A percentile compares a stretch with the other conserved stretches of the same genome.
These are phyloP conservation scores for Rutidosis leptorrhynchoides DNA, from an alignment of 129 eudicot species.

Conservation along the genomic window DNA sequence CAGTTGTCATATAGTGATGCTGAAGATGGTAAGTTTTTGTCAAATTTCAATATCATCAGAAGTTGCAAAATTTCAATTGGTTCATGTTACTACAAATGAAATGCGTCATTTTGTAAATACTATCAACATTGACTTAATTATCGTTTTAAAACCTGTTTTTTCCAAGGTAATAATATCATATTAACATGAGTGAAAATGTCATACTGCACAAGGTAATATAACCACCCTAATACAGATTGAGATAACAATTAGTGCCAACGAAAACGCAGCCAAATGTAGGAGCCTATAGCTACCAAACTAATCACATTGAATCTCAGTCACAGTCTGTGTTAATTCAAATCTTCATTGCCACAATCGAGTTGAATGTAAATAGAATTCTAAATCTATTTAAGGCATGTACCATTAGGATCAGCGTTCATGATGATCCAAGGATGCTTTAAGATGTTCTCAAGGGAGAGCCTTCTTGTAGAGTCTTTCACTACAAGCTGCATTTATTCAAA, in stretches of 20 bases:
- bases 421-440: conserved; percentile 89
- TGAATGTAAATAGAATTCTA: not conserved
- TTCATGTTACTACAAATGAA: not conserved
- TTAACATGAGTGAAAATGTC: not conserved
- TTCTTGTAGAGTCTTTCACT: conserved; percentile 80
- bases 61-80: not conserved
- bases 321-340: conserved; percentile 4
- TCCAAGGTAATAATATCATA: not conserved
- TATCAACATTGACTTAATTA: not conserved
- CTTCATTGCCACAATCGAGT: not conserved
- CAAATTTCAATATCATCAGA: not conserved
- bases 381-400: conserved; percentile 31
- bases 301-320: conserved; percentile 3
- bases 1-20: not conserved
- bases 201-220: conserved; percentile 2
- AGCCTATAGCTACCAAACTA: conserved; percentile 18
- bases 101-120: not conserved
- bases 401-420: conserved; percentile 58
- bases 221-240: conserved; percentile 5
- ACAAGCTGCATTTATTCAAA: conserved; percentile 65
- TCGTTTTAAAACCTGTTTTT: not conserved
- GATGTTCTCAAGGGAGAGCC: conserved; percentile 87
- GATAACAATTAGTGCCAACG: no score
- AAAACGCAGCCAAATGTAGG: not conserved
- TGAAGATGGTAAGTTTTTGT: not conserved